phyloP scores from a whole-genome alignment of 768 basidiomycete genomes.

The Psilocybe tampanensis region DNA sequence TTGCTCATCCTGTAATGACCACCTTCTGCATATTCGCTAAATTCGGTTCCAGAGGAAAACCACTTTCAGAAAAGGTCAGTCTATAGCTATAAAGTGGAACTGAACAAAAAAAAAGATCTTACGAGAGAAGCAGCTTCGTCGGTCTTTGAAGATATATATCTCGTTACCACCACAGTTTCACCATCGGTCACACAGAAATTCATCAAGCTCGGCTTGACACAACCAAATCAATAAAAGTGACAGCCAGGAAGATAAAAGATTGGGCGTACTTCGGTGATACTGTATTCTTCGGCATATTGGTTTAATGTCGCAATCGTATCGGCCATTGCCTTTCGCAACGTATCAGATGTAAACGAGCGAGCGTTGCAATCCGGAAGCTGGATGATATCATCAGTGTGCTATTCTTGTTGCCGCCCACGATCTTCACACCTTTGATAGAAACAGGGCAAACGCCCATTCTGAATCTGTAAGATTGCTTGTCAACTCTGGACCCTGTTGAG shows the following conservation, averaged over 20 bases:
- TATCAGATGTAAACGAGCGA: conserved; percentile 67
- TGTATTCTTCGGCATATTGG: conserved; percentile 67
- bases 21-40: conserved; percentile 86
- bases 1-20: conserved; percentile 96
- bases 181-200: conserved; percentile 99
- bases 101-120: conserved; percentile 11
- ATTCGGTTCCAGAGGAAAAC: conserved; percentile 95
- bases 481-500: background rate
- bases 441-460: conserved; percentile 95
- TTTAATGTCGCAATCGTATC: conserved; percentile 86
- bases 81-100: background rate
- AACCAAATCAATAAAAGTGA: conserved; percentile 2
- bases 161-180: conserved; percentile 87
- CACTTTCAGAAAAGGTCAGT: conserved; percentile 48
- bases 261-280: conserved; percentile 64
- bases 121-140: conserved; percentile 94
- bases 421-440: conserved; percentile 72
- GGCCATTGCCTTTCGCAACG: conserved; percentile 84
- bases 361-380: conserved; percentile 85
- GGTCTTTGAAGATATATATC: conserved; percentile 90
- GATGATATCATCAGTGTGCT: conserved; percentile 3
- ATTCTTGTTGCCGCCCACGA: background rate
- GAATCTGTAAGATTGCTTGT: conserved; percentile 58
- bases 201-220: conserved; percentile 76
- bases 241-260: background rate